Conservation (phyloP, 108 stramenopile genomes). For the Cyclotella distinguenda region DNA sequence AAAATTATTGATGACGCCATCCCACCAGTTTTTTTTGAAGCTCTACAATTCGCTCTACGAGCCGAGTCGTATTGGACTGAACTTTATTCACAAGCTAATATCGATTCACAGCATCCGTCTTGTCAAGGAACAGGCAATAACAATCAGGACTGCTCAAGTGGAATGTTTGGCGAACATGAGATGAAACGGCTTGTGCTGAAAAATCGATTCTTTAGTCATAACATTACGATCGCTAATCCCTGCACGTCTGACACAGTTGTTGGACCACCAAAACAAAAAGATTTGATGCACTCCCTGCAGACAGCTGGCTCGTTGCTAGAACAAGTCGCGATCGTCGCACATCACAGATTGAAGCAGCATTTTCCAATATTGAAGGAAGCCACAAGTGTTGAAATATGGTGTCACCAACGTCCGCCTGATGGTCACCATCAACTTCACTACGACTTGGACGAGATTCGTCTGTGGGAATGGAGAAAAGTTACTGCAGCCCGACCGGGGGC, state of each 20-base stretch:
- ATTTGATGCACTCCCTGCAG: not conserved
- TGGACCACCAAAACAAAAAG: not conserved
- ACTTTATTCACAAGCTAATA: slow-evolving; percentile 20
- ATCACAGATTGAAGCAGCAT: slow-evolving; percentile 9
- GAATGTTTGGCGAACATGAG: too few species aligned
- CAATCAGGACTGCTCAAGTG: not conserved
- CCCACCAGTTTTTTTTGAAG: slow-evolving; percentile 29
- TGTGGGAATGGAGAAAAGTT: slow-evolving; percentile 11
- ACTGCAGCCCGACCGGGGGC: not conserved
- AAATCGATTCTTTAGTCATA: slow-evolving; percentile 44
- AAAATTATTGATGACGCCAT: slow-evolving; percentile 25
- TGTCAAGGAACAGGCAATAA: not conserved
- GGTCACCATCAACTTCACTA: slow-evolving; percentile 48
- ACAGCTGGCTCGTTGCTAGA: slow-evolving; percentile 34
- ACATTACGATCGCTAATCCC: slow-evolving; percentile 17
- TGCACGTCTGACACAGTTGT: not conserved
- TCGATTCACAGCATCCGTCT: not conserved
- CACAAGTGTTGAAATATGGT: slow-evolving; percentile 51
- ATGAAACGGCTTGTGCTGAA: too few species aligned
- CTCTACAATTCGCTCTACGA: slow-evolving; percentile 26
- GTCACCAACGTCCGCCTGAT: slow-evolving; percentile 43
- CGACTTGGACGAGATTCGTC: slow-evolving; percentile 45
- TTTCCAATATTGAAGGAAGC: slow-evolving; percentile 30
- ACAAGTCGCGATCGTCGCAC: slow-evolving; percentile 43
- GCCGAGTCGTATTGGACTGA: slow-evolving; percentile 42